Evolutionary conservation across 2,329 filamentous ascomycete genomes (phyloP).

Genomic region (Ascochyta rabiei): DNA sequence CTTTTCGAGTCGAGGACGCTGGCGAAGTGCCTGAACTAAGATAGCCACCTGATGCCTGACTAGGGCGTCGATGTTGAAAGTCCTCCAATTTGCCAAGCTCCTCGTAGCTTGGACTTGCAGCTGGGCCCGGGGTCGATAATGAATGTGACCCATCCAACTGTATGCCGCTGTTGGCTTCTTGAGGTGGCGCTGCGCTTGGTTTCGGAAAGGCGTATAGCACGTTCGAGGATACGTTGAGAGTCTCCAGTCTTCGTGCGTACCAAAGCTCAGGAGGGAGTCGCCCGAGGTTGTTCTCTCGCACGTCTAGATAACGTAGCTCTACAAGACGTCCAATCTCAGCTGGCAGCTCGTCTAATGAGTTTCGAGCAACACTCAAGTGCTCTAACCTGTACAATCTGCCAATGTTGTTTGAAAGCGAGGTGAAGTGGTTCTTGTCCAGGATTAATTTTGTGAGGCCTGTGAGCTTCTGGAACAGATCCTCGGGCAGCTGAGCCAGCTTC

Average conservation of each 20-base stretch:
- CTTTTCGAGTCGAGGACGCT: constrained; percentile 69
- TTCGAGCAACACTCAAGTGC: constrained; percentile 92
- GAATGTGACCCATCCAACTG: constrained; percentile 52
- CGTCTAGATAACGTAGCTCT: constrained; percentile 83
- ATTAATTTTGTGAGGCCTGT: constrained; percentile 85
- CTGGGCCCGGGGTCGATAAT: constrained; percentile 51
- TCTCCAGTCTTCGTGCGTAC: constrained; percentile 90
- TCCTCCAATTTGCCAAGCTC: constrained; percentile 73
- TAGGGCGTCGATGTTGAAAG: constrained; percentile 73
- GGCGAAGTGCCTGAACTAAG: constrained; percentile 79
- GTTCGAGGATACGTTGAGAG: constrained; percentile 93
- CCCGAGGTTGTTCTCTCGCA: constrained; percentile 91
- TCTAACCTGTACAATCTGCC: constrained; percentile 83
- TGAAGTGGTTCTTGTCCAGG: constrained; percentile 94
- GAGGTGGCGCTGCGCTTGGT: constrained; percentile 72
- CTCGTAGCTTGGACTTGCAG: constrained; percentile 72
- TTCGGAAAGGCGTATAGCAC: constrained; percentile 91
- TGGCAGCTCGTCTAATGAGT: constrained; percentile 82
- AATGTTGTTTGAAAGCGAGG: constrained; percentile 83
- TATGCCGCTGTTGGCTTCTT: constrained; percentile 35
- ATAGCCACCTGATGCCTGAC: constrained; percentile 79
- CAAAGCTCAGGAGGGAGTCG: constrained; percentile 92
- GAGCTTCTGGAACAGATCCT: constrained; percentile 86
- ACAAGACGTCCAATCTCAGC: constrained; percentile 84
- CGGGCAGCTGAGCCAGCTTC: constrained; percentile 85